Evolutionary conservation across 257 asterid genomes (phyloP), one percentile per base, ranked within the genome.

Genomic region (Penstemon eatonii): DNA sequence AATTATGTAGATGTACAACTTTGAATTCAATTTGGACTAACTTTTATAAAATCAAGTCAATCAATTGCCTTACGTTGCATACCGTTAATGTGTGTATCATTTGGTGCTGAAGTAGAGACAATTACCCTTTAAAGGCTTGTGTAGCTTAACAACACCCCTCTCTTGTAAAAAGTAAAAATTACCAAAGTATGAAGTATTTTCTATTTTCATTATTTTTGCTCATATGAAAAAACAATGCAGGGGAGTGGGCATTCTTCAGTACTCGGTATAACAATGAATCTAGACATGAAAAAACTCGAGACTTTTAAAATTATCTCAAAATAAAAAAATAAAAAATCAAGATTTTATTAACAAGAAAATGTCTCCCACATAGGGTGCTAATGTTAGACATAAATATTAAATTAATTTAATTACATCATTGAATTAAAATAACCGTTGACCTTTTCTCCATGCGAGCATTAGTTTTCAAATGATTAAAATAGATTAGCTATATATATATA

Each of bases 391-490:
- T 8, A 15, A 53, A 53, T n/a, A 6, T 5, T 18, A 53, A 1
- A 51, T 4, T 4, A 3, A 11, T 19, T 51, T 11, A 10, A 51
- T 64, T 51, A 8, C 25, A 18, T 39, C 3, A 41, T 51, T 56
- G 4, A 53, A 15, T 6, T 53, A 71, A 75, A 56, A 56, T 45
- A 37, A 7, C 38, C 60, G 78, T 71, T 79, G 78, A 75, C 80
- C 38, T 71, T 60, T 69, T 78, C 69, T 70, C 75, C 72, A 74
- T 33, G 77, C 75, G 75, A 37, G 72, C 74, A 47, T 15, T 44
- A 56, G 65, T 25, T 25, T 56, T 25, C 39, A 33, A 65, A 53
- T 60, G 25, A 52, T 69, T 50, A 25, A 52, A 25, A 4, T 53
- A 5, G 11, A 5, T 49, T 49, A 49, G 33, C 33, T 25, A 25